phyloP scores from a whole-genome alignment of 257 asterid species.

The Nicotiana benthamiana region DNA sequence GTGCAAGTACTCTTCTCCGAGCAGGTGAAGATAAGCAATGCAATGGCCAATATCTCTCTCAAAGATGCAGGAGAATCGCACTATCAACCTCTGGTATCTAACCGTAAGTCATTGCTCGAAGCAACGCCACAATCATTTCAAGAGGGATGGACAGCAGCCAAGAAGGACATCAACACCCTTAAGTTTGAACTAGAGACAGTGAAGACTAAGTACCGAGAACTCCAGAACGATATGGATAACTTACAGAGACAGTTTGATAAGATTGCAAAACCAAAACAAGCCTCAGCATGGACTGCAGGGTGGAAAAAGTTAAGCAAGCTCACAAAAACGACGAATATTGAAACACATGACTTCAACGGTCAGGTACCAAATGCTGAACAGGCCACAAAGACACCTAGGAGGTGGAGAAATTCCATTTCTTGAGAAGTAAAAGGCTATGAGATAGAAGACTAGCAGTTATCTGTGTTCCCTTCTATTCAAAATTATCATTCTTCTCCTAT shows the following conservation, averaged over 20 bases:
- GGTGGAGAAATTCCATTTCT: conserved; percentile 96
- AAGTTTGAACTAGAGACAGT: conserved; percentile 79
- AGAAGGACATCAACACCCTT: conserved; percentile 83
- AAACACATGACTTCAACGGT: conserved; percentile 29
- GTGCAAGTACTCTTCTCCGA: conserved; percentile 94
- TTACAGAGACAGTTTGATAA: conserved; percentile 78
- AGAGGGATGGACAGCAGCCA: conserved; percentile 94
- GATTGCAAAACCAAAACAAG: conserved; percentile 48
- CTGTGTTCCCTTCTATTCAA: background rate
- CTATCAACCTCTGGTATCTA: conserved; percentile 56
- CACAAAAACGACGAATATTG: conserved; percentile 34
- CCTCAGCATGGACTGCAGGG: conserved; percentile 66
- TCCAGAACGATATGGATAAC: conserved; percentile 63
- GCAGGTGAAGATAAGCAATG: conserved; percentile 86
- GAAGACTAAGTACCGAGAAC: conserved; percentile 64
- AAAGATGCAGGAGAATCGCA: conserved; percentile 59
- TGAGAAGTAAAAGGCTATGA: conserved; percentile 17
- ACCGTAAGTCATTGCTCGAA: conserved; percentile 66
- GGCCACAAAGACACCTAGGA: conserved; percentile 48
- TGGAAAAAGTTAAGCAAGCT: conserved; percentile 84
- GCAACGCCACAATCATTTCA: conserved; percentile 95
- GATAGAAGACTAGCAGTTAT: conserved; percentile 2
- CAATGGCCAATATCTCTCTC: conserved; percentile 53
- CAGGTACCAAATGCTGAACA: conserved; percentile 34
- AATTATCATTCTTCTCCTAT: background rate